Evolutionary conservation across 73 alveolate genomes (phyloP), one percentile per base, ranked within the genome.

Genomic region (Paramecium biaurelia): DNA sequence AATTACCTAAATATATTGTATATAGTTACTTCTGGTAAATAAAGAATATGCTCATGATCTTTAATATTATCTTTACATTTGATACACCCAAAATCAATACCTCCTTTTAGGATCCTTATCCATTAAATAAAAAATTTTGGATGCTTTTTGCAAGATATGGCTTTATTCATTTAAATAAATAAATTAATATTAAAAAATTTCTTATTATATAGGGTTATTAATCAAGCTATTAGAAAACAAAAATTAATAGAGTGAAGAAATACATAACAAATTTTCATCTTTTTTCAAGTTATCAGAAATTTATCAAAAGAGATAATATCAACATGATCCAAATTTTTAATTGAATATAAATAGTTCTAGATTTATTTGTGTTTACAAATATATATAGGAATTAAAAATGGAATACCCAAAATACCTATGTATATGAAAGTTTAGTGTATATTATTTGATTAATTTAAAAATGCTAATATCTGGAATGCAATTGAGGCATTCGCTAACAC

Each of bases 401-500:
- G n/a, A n/a, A n/a, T n/a, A 15, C 21, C 7, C 58, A 15, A 47
- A 47, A 47, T 47, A 47, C 58, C 58, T 47, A 15, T 3, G 58
- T 47, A 15, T 43, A 43, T 43, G 57, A 43, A 43, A 43, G 57
- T 43, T 47, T 12, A 47, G 21, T 47, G 23, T 47, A 47, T 47
- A 47, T 47, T 47, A 70, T 70, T 70, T 70, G 15, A 32, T 28
- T 70, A 70, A 70, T 23, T 32, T 32, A 70, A 70, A 70, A 28
- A 70, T 70, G 86, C 56, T 70, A 14, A 70, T 32, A 70, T 70
- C 86, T 70, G 86, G 86, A 70, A 70, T 70, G 86, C 57, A 28
- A 28, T 32, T 70, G 58, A 70, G 86, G 86, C 86, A 35, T 70
- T 70, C 86, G 86, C 59, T 70, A n/a, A 35, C 89, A 15, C 63